Evolutionary conservation across 169 alveolate species (phyloP), one percentile per base, ranked within the genome.

Genomic region (Eimeria necatrix): DNA sequence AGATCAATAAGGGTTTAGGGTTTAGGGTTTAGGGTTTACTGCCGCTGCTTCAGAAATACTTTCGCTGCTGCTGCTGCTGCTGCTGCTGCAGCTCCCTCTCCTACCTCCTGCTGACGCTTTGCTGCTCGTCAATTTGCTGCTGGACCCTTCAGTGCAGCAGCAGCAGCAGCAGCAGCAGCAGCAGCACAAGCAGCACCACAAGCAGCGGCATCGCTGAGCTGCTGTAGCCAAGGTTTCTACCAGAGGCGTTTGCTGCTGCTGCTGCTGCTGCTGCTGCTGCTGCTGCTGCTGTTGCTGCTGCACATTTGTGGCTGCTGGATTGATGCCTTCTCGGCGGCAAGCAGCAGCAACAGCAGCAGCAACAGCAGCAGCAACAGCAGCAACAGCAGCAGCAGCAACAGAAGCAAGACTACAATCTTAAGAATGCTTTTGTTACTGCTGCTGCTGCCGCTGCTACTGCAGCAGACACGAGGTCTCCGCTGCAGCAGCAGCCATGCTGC

Each of bases 91-190:
- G 68, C 20, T 12, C 2, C 68, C 20, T 0, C n/a, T 24, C n/a
- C 32, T 68, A 10, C 0, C 46, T 14, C 78, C n/a, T 3, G 46
- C 78, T 68, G 78, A 18, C 78, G n/a, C 78, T 18, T 10, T 68
- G 78, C 32, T n/a, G n/a, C 78, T 68, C 78, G 12, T 12, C 12
- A 18, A 56, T 18, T 18, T 56, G 22, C 68, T 56, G 68, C 68
- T 56, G 68, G 22, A 12, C 12, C 22, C 68, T 56, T 10, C 68
- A 56, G 22, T 56, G 22, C 68, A 12, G 20, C 20, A 56, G 68
- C 68, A 56, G 68, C 68, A 56, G 68, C 68, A 56, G 68, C 68
- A 56, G 68, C 68, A 56, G 68, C 68, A 56, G 68, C 68, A 56
- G 68, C 68, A 56, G 41, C 41, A 32, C 41, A 32, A 32, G 41